Conservation (phyloP, 352 stramenopile species). For the Phytopythium kandeliae region DNA sequence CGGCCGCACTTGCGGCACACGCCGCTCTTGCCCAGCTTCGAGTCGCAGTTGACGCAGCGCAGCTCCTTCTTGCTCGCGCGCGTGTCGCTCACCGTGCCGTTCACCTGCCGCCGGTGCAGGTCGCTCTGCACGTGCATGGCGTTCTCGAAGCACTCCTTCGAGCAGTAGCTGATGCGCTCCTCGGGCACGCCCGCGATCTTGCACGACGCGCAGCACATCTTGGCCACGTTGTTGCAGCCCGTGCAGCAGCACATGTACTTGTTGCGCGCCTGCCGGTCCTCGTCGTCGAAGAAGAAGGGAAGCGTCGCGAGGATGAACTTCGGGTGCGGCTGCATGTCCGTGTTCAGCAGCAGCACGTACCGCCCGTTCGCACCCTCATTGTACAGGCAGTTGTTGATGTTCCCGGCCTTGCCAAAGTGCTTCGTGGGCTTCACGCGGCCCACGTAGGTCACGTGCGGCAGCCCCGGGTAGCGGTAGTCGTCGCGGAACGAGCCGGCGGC, state of each 20-base stretch:
- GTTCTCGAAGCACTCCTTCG: constrained; percentile 85
- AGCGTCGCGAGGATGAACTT: constrained; percentile 81
- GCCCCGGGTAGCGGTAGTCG: constrained; percentile 78
- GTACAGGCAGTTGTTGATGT: constrained; percentile 89
- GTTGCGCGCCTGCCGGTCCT: constrained; percentile 72
- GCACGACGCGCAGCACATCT: constrained; percentile 82
- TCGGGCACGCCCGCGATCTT: constrained; percentile 82
- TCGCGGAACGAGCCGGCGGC: constrained; percentile 79
- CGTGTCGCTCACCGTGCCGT: constrained; percentile 72
- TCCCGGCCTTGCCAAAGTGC: constrained; percentile 84
- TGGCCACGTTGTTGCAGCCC: constrained; percentile 74
- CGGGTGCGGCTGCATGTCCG: constrained; percentile 82
- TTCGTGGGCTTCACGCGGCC: constrained; percentile 68
- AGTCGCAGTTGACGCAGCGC: constrained; percentile 64
- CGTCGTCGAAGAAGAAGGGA: constrained; percentile 85
- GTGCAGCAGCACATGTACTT: constrained; percentile 73
- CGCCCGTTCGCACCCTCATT: constrained; percentile 80
- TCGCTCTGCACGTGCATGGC: constrained; percentile 71
- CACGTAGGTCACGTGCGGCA: constrained; percentile 74
- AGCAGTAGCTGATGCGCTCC: constrained; percentile 83
- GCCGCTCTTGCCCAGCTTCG: constrained; percentile 65
- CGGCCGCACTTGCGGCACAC: constrained; percentile 81
- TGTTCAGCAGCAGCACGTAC: constrained; percentile 77
- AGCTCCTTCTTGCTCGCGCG: constrained; percentile 68
- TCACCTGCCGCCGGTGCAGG: constrained; percentile 77